Base-by-base conservation (phyloP, 257 asterid genomes). In the Cordia subcordata region DNA sequence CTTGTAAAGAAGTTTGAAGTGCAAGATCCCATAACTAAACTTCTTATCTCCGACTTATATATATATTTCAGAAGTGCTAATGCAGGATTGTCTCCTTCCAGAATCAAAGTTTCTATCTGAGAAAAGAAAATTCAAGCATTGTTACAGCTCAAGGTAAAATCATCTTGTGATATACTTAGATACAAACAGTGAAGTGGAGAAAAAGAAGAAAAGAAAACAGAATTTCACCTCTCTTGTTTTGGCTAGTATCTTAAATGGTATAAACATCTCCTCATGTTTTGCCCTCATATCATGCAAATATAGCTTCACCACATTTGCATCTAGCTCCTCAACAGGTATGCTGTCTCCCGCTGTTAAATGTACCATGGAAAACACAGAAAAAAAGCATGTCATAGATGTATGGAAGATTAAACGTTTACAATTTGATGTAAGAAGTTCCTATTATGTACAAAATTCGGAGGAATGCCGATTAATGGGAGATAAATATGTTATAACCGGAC, bases 31-130 rank as follows among this genome's bases (percentile, higher is more conserved):
- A 91, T 66, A 71, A 87, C 90, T 71, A 91, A 75, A 66, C 78
- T 58, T 49, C 74, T 75, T 18, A 70, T 70, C 53, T 79, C 79
- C 52, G 87, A 77, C 44, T 80, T 83, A 58, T 84, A 61, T 54
- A 83, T 66, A 66, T 74, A 88, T 70, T 76, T 79, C 23, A 91
- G 72, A 55, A 91, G 89, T 17, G 72, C 77, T 5, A 66, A 68
- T 11, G 96, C 94, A 46, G 94, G 92, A 75, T 71, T 75, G 69
- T 80, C 85, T 69, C 96, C 96, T 74, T 91, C 96, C 57, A 91
- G 66, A 39, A 88, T 73, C 78, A 91, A 54, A 10, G 62, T 80
- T 74, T 80, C 86, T 47, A 85, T 73, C 98, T 90, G 53, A 49
- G n/a, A 20, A 70, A 55, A 55, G 42, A 62, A 46, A 57, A 61